A percentile compares a stretch with the other conserved stretches of the same genome.
These are phyloP conservation scores for Quercus suber DNA, from an alignment of 306 rosid genomes.

Conservation along the genomic window DNA sequence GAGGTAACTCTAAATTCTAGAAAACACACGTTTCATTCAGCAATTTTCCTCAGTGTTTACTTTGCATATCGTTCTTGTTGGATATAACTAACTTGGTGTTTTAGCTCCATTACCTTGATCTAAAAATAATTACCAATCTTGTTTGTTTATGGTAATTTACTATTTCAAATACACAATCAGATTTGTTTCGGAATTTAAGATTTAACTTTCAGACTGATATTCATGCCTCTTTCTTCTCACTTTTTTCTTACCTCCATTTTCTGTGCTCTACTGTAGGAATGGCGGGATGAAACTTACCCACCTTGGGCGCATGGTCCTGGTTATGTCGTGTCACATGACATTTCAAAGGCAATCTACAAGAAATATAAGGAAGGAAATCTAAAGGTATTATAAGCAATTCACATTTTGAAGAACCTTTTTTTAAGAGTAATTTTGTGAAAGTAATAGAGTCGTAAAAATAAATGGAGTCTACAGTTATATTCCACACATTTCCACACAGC, in stretches of 20 bases:
- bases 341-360: slow-evolving; percentile 64
- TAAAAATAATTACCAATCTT: not conserved
- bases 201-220: not conserved
- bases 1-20: slow-evolving; percentile 49
- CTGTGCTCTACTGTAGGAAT: slow-evolving; percentile 61
- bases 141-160: not conserved
- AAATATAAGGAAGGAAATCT: slow-evolving; percentile 61
- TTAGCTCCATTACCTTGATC: not conserved
- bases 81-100: not conserved
- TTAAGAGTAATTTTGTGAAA: not conserved
- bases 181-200: not conserved
- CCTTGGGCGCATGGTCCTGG: slow-evolving; percentile 99
- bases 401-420: not conserved
- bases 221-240: not conserved
- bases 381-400: slow-evolving; percentile 55
- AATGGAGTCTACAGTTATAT: not conserved
- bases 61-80: not conserved
- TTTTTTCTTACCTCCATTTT: slow-evolving; percentile 19
- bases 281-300: slow-evolving; percentile 80
- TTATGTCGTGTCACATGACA: slow-evolving; percentile 79
- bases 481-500: not conserved
- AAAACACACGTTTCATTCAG: not conserved
- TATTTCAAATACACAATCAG: not conserved
- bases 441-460: not conserved
- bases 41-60: not conserved